phyloP scores from a whole-genome alignment of 2,329 filamentous ascomycete species.

The Neoscytalidium dimidiatum region DNA sequence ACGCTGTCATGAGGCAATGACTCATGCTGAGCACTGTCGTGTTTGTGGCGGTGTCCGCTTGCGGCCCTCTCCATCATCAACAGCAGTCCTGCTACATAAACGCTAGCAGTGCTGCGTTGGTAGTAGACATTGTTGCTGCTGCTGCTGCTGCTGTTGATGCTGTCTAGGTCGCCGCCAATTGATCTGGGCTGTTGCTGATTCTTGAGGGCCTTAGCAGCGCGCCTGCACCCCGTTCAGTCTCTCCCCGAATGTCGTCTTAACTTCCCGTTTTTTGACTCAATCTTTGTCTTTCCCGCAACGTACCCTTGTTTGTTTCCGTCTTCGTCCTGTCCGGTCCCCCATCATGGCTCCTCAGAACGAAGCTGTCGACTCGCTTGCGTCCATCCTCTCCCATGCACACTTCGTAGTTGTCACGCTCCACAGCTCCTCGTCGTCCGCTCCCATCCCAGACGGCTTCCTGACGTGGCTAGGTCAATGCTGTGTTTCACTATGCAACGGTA shows the following conservation, averaged over 20 bases:
- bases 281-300: neutral
- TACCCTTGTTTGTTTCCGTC: neutral
- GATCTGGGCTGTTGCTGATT: too few species aligned
- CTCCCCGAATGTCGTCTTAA: too few species aligned
- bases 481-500: constrained; percentile 9
- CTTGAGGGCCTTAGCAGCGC: too few species aligned
- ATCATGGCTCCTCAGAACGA: neutral
- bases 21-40: neutral
- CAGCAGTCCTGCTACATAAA: neutral
- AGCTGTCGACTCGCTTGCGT: neutral
- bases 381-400: neutral
- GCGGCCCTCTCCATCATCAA: neutral
- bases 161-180: too few species aligned
- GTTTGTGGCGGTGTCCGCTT: constrained; percentile 9
- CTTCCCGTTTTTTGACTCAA: too few species aligned
- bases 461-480: neutral
- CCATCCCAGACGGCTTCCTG: neutral
- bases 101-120: neutral
- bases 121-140: too few species aligned
- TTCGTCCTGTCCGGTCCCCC: neutral
- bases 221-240: too few species aligned
- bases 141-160: neutral
- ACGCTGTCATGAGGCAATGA: neutral
- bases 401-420: constrained; percentile 4
- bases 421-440: neutral